A percentile compares a stretch with the other conserved stretches of the same genome.
Evolutionary conservation across 345 rosid species (phyloP).

Genomic region (Physaria fendleri): DNA sequence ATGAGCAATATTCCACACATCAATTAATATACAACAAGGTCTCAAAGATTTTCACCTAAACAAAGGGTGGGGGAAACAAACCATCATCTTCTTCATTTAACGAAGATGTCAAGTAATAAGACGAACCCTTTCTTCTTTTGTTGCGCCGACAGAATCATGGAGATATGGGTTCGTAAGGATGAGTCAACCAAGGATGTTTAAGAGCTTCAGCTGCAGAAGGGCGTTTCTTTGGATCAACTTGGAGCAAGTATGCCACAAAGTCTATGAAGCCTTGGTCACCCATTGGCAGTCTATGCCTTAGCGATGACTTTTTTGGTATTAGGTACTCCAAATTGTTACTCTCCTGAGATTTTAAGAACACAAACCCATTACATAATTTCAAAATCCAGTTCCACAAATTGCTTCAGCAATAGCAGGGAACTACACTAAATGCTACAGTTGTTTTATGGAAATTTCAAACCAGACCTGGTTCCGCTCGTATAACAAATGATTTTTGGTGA

Average conservation of each 20-base stretch:
- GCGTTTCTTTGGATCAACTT: slow-evolving; percentile 86
- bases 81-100: slow-evolving; percentile 16
- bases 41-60: slow-evolving; percentile 2
- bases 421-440: background rate
- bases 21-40: slow-evolving; percentile 21
- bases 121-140: slow-evolving; percentile 6
- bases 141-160: slow-evolving; percentile 33
- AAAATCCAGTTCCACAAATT: background rate
- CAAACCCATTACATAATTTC: background rate
- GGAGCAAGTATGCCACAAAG: slow-evolving; percentile 80
- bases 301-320: slow-evolving; percentile 82
- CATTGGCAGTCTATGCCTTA: slow-evolving; percentile 88
- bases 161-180: slow-evolving; percentile 91
- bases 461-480: slow-evolving; percentile 91
- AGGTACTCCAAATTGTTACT: slow-evolving; percentile 75
- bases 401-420: background rate
- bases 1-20: slow-evolving; percentile 15
- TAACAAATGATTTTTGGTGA: slow-evolving; percentile 83
- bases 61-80: slow-evolving; percentile 2
- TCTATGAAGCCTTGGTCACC: slow-evolving; percentile 97
- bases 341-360: slow-evolving; percentile 46
- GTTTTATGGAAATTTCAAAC: background rate
- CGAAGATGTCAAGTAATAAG: background rate
- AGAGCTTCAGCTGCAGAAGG: slow-evolving; percentile 85
- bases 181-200: slow-evolving; percentile 88